phyloP scores from a whole-genome alignment of 1,284 basidiomycete species.

The Marasmius sp. region DNA sequence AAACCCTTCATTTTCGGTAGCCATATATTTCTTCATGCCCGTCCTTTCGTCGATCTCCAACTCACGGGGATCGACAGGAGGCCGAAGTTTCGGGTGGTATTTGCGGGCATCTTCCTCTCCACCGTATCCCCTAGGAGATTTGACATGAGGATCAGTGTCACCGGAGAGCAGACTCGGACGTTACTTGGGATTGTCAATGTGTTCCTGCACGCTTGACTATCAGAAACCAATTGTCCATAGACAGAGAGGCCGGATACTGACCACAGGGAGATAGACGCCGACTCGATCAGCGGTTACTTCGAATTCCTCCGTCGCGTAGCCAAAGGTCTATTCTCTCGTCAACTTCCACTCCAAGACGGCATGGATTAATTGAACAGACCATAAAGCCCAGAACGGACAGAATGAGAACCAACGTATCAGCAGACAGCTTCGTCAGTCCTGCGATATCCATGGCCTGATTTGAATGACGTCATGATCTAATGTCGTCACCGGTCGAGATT shows the following conservation, averaged over 20 bases:
- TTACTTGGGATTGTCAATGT: slow-evolving; percentile 75
- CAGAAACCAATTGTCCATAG: background rate
- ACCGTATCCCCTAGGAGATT: slow-evolving; percentile 59
- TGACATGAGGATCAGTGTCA: background rate
- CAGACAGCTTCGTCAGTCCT: slow-evolving; percentile 56
- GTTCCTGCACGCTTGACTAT: slow-evolving; percentile 48
- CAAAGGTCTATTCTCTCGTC: slow-evolving; percentile 48
- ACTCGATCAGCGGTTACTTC: slow-evolving; percentile 81
- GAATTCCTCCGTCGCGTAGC: slow-evolving; percentile 75
- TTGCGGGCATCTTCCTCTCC: slow-evolving; percentile 72
- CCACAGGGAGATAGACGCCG: slow-evolving; percentile 79
- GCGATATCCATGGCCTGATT: slow-evolving; percentile 79
- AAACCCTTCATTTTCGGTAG: slow-evolving; percentile 66
- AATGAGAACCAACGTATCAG: slow-evolving; percentile 74
- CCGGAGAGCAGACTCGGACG: slow-evolving; percentile 10
- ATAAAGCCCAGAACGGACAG: slow-evolving; percentile 72
- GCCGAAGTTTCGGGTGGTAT: slow-evolving; percentile 70
- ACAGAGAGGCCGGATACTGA: slow-evolving; percentile 25
- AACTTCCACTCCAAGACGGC: no score
- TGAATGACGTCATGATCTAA: slow-evolving; percentile 14
- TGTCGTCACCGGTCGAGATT: background rate
- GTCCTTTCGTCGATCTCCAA: slow-evolving; percentile 79
- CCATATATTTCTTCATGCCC: slow-evolving; percentile 82
- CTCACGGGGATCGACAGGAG: slow-evolving; percentile 71
- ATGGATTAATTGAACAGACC: slow-evolving; percentile 32